Percentiles rank a stretch among this genome's conserved stretches.
Evolutionary conservation across 2,329 filamentous ascomycete species (phyloP).

Genomic region (Erysiphe neolycopersici): DNA sequence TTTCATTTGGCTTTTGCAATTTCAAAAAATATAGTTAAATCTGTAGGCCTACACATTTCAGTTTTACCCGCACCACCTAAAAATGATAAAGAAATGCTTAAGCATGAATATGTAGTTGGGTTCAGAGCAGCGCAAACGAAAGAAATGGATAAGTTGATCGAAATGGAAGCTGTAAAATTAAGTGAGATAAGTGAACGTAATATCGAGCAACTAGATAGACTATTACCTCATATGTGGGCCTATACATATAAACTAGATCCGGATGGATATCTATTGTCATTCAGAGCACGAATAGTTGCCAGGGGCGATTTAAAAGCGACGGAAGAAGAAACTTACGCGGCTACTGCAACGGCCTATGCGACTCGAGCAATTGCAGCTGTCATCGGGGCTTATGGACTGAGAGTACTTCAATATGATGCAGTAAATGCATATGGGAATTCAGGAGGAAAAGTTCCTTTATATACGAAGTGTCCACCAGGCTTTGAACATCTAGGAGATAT

Average conservation of each 20-base stretch:
- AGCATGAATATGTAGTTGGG: neutral
- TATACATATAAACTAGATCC: neutral
- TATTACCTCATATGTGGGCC: neutral
- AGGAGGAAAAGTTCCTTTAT: neutral
- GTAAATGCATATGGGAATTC: neutral
- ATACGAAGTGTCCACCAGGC: neutral
- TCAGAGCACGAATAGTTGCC: neutral
- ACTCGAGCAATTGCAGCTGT: neutral
- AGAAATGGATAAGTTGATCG: too few relatives aligned
- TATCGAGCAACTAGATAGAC: neutral
- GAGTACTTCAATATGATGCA: neutral
- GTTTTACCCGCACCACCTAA: neutral
- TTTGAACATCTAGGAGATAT: neutral
- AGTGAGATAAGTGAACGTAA: neutral
- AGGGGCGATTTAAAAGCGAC: neutral
- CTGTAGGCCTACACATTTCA: neutral
- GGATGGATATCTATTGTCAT: neutral
- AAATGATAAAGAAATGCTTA: neutral
- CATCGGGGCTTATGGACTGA: neutral
- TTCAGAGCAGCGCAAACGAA: neutral
- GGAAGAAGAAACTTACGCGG: neutral
- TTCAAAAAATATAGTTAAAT: neutral
- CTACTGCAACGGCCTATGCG: neutral
- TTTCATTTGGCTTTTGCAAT: neutral
- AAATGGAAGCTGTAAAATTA: too few relatives aligned